Base-by-base conservation (phyloP, 2,329 filamentous ascomycete species). In the Emmonsiellopsis sp. region DNA sequence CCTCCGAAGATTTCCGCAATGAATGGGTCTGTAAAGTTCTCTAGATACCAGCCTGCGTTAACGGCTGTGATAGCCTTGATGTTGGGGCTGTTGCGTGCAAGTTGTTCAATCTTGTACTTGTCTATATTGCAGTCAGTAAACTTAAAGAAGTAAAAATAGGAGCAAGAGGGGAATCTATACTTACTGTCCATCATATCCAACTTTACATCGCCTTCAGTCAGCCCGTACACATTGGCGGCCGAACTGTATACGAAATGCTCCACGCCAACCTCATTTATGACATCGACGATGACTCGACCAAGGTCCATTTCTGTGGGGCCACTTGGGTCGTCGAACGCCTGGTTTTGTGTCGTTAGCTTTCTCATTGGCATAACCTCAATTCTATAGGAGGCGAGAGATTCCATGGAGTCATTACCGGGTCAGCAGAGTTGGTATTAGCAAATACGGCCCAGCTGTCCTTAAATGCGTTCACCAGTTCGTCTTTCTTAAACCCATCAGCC, bases 401-500 rank as follows among this genome's bases (percentile, higher is more conserved):
- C n/a, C 13, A 0, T 10, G 40, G 8, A 31, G 39, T n/a, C 17
- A 39, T 43, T 34, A 51, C 49, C 11, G 49, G 32, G 14, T 51
- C 49, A 10, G 43, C 40, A 1, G 32, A 43, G 32, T 51, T 51
- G 9, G 49, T 51, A 51, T 51, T 51, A 10, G 9, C 49, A 33
- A 51, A 51, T 2, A 51, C 11, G 11, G 39, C 49, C 49, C 49
- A 51, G 49, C 49, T 51, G 11, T 42, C 49, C 37, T 44, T 44
- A 5, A 51, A 45, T 42, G 49, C 49, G 3, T 51, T 45, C 9
- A 45, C 49, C 17, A 51, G 17, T 2, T 51, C 39, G 7, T 45
- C 31, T 10, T 51, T 43, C 31, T 43, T 45, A n/a, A 51, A 51
- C 13, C 49, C 54, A 42, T 64, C 54, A 17, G 52, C 63, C 13